Conservation (phyloP, 2,329 filamentous ascomycete species). For the Trichocomaceae sp. region DNA sequence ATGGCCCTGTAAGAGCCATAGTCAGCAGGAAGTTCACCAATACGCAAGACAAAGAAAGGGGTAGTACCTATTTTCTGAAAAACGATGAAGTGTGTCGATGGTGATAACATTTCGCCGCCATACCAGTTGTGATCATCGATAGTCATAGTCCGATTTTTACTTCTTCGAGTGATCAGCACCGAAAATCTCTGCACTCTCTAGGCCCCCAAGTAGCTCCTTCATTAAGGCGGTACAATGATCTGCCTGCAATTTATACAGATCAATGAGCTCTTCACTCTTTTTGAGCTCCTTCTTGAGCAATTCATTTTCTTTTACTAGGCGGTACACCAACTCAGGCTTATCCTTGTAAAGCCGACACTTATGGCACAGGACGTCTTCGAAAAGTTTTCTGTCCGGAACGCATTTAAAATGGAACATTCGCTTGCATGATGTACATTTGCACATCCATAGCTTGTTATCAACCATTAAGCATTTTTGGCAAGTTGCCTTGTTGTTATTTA, state of each 20-base stretch:
- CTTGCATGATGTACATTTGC: not conserved
- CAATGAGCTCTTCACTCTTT: not conserved
- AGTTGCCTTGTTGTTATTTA: too few species aligned
- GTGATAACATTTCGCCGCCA: too few species aligned
- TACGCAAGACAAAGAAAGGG: too few species aligned
- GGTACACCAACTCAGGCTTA: not conserved
- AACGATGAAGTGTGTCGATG: too few species aligned
- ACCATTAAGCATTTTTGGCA: not conserved
- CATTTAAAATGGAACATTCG: not conserved
- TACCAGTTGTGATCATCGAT: too few species aligned
- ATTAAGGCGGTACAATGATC: not conserved
- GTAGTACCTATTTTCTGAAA: too few species aligned
- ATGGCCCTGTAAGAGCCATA: too few species aligned
- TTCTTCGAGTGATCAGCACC: too few species aligned
- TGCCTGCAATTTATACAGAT: not conserved
- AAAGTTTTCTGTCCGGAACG: not conserved
- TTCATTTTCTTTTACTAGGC: not conserved
- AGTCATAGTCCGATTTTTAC: too few species aligned
- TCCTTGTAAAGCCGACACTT: not conserved
- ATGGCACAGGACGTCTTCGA: not conserved
- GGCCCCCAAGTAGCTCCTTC: not conserved
- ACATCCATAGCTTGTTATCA: not conserved
- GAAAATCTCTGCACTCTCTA: too few species aligned
- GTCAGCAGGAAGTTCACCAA: too few species aligned
- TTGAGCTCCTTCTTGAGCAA: not conserved